These are phyloP conservation scores for Boletus sensibilis DNA, from an alignment of 768 basidiomycete genomes.

Conservation along the genomic window DNA sequence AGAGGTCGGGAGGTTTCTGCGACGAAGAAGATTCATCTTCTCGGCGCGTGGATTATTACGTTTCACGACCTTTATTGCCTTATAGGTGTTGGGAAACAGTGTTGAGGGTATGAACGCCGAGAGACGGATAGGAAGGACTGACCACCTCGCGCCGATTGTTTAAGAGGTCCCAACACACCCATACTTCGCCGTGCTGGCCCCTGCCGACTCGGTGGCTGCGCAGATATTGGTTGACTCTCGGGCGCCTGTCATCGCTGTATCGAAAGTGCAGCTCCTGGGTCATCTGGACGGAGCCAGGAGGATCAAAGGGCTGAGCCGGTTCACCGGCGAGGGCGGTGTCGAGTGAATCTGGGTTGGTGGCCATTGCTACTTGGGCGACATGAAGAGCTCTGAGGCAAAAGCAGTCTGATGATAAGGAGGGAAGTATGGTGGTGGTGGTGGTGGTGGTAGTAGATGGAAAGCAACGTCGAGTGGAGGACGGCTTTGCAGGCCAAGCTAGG, in stretches of 20 bases:
- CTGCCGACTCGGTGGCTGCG: conserved; percentile 74
- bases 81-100: conserved; percentile 9
- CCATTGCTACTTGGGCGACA: conserved; percentile 29
- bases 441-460: conserved; percentile 23
- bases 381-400: conserved; percentile 19
- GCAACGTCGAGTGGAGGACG: conserved; percentile 17
- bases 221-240: conserved; percentile 83
- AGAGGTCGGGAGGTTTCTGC: conserved; percentile 43
- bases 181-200: conserved; percentile 91
- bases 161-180: conserved; percentile 59
- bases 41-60: conserved; percentile 71
- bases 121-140: conserved; percentile 25
- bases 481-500: conserved; percentile 13
- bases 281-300: conserved; percentile 48
- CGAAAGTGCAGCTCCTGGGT: conserved; percentile 44
- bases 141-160: conserved; percentile 49
- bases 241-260: conserved; percentile 40
- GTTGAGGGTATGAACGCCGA: conserved; percentile 4
- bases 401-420: conserved; percentile 10
- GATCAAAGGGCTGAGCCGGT: conserved; percentile 37
- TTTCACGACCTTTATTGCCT: conserved; percentile 81
- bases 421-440: conserved; percentile 22
- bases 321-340: conserved; percentile 36
- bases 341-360: conserved; percentile 24
- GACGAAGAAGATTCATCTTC: conserved; percentile 54